Evolutionary conservation across 2,329 filamentous ascomycete species (phyloP).

Genomic region (Alternaria angustiovoidea): DNA sequence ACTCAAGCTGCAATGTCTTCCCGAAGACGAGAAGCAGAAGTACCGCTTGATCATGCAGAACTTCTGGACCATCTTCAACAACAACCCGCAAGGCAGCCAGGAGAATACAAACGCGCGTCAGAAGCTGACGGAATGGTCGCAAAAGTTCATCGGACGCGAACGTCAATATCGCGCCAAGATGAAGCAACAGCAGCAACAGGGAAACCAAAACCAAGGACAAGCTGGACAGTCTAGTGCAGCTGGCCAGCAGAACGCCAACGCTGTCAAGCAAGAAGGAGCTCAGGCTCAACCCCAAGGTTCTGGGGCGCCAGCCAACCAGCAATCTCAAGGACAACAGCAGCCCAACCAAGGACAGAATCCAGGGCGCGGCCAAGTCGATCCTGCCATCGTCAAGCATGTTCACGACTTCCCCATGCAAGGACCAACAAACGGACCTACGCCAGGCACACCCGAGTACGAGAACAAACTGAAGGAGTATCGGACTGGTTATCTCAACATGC

Average conservation of each 20-base stretch:
- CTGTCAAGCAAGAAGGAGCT: slow-evolving; percentile 30
- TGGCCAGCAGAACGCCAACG: slow-evolving; percentile 43
- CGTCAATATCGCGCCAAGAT: slow-evolving; percentile 53
- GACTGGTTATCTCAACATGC: slow-evolving; percentile 45
- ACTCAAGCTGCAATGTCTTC: slow-evolving; percentile 52
- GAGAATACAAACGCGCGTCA: slow-evolving; percentile 61
- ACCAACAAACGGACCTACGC: slow-evolving; percentile 36
- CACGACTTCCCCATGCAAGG: slow-evolving; percentile 45
- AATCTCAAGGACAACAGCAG: slow-evolving; percentile 22
- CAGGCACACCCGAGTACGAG: slow-evolving; percentile 48
- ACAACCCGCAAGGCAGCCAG: slow-evolving; percentile 56
- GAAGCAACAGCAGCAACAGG: slow-evolving; percentile 33
- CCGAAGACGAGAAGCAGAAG: slow-evolving; percentile 63
- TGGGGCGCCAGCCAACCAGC: slow-evolving; percentile 13
- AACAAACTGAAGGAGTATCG: slow-evolving; percentile 47
- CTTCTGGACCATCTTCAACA: slow-evolving; percentile 63
- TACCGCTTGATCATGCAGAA: slow-evolving; percentile 63
- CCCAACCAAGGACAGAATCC: slow-evolving; percentile 20
- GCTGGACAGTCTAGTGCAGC: slow-evolving; percentile 35
- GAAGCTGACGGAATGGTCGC: slow-evolving; percentile 61
- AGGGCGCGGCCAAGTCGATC: slow-evolving; percentile 29
- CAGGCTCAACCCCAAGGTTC: slow-evolving; percentile 15
- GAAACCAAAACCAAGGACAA: slow-evolving; percentile 31
- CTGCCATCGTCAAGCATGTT: slow-evolving; percentile 49
- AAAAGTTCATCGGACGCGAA: slow-evolving; percentile 60